Evolutionary conservation across 2,329 filamentous ascomycete genomes (phyloP).

Genomic region (Penicillium italicum): DNA sequence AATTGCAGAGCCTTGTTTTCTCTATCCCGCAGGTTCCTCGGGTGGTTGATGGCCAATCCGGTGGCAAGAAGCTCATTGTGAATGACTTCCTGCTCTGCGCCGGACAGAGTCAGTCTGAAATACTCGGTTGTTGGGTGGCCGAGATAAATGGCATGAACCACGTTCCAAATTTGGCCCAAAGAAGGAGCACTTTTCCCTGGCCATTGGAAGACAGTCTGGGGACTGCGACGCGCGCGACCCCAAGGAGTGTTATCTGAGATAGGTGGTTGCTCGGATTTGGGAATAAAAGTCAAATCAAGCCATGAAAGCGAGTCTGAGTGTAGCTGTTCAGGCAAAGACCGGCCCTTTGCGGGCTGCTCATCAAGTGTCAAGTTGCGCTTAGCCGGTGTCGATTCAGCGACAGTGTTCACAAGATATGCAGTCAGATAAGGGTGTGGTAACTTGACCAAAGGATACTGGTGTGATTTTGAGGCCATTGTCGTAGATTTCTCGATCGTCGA

Average conservation of each 20-base stretch:
- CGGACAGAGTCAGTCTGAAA: slow-evolving; percentile 43
- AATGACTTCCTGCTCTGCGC: slow-evolving; percentile 34
- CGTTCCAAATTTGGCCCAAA: slow-evolving; percentile 47
- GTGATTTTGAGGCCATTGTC: slow-evolving; percentile 14
- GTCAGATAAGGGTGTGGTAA: slow-evolving; percentile 49
- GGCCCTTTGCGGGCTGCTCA: slow-evolving; percentile 28
- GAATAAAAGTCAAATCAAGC: slow-evolving; percentile 32
- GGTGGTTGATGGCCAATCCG: slow-evolving; percentile 28
- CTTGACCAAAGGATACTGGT: slow-evolving; percentile 40
- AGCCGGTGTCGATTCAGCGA: slow-evolving; percentile 26
- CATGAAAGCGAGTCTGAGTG: slow-evolving; percentile 40
- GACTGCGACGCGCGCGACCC: slow-evolving; percentile 47
- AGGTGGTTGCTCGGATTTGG: slow-evolving; percentile 17
- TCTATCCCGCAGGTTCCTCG: slow-evolving; percentile 19
- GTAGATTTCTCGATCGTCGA: neutral
- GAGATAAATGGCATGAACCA: slow-evolving; percentile 46
- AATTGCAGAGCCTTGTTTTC: slow-evolving; percentile 16
- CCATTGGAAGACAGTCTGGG: slow-evolving; percentile 45
- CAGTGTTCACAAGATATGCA: slow-evolving; percentile 38
- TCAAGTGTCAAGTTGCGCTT: slow-evolving; percentile 36
- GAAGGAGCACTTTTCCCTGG: slow-evolving; percentile 34
- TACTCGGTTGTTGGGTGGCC: slow-evolving; percentile 45
- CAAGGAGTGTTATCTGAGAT: slow-evolving; percentile 33
- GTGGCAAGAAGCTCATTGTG: slow-evolving; percentile 40
- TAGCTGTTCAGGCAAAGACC: slow-evolving; percentile 36